phyloP scores from a whole-genome alignment of 768 basidiomycete genomes.

The Peribolospora kevripleyi region DNA sequence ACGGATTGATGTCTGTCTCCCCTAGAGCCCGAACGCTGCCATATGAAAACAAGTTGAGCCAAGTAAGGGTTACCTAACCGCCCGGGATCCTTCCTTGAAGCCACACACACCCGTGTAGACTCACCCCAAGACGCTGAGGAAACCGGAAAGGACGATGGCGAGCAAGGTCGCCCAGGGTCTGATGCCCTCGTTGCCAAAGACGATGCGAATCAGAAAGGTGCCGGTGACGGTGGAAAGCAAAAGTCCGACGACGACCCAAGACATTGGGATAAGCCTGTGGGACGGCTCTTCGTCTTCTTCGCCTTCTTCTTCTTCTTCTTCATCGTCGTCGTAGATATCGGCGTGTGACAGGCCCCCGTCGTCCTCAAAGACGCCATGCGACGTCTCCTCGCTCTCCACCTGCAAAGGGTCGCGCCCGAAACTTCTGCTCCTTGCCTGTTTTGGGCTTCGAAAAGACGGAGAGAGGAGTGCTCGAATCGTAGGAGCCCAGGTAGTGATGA shows the following conservation, averaged over 20 bases:
- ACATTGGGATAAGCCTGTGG: conserved; percentile 52
- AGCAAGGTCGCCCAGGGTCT: conserved; percentile 82
- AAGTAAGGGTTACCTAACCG: too few relatives aligned
- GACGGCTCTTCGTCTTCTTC: conserved; percentile 27
- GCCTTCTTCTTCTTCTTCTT: conserved; percentile 11
- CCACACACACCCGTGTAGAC: conserved; percentile 8
- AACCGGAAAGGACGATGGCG: conserved; percentile 54
- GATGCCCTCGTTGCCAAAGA: conserved; percentile 79
- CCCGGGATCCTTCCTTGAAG: too few relatives aligned
- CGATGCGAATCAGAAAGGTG: conserved; percentile 55
- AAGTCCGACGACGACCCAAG: conserved; percentile 54
- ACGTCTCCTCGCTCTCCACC: too few relatives aligned
- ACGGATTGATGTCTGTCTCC: conserved; percentile 59
- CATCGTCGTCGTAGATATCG: conserved; percentile 14
- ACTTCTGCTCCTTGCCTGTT: conserved; percentile 10
- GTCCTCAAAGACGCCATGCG: too few relatives aligned
- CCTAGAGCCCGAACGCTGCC: conserved; percentile 70
- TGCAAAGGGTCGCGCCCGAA: not conserved
- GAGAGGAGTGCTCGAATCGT: conserved; percentile 13
- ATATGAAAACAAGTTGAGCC: not conserved
- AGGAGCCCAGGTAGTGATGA: conserved; percentile 26
- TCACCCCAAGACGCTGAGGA: conserved; percentile 70
- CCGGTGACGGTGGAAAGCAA: conserved; percentile 38
- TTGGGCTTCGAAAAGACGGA: conserved; percentile 3
- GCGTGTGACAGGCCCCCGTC: conserved; percentile 1